phyloP scores from a whole-genome alignment of 1,139 yeast species.

The Pichia terricola region DNA sequence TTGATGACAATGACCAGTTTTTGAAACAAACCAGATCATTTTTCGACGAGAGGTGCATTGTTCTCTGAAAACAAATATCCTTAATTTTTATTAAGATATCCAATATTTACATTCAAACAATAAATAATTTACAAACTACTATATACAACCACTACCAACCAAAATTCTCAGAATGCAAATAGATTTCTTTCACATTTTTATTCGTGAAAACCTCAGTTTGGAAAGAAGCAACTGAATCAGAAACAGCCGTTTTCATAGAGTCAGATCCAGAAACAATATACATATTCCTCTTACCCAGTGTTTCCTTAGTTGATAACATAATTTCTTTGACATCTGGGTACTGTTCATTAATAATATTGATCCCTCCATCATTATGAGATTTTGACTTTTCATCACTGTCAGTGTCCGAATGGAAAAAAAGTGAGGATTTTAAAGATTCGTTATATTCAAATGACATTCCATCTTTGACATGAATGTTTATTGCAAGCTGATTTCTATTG shows the following conservation, averaged over 20 bases:
- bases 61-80: no score
- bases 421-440: not conserved
- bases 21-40: no score
- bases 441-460: not conserved
- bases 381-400: not conserved
- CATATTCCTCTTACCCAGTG: conserved; percentile 33
- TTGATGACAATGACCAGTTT: no score
- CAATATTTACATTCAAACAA: no score
- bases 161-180: conserved; percentile 49
- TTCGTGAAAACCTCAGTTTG: conserved; percentile 24
- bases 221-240: conserved; percentile 34
- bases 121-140: no score
- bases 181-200: conserved; percentile 35
- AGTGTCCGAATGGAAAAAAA: not conserved
- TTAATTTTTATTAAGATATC: no score
- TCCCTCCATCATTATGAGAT: not conserved
- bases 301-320: conserved; percentile 10
- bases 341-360: conserved; percentile 29
- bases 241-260: conserved; percentile 35
- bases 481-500: conserved; percentile 4
- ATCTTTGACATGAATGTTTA: conserved; percentile 17
- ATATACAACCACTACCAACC: conserved; percentile 34
- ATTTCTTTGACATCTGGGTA: conserved; percentile 10
- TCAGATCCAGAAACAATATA: conserved; percentile 45
- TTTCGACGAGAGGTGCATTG: no score